Base-by-base conservation (phyloP, 305 asterid genomes). In the Plantago rigida region DNA sequence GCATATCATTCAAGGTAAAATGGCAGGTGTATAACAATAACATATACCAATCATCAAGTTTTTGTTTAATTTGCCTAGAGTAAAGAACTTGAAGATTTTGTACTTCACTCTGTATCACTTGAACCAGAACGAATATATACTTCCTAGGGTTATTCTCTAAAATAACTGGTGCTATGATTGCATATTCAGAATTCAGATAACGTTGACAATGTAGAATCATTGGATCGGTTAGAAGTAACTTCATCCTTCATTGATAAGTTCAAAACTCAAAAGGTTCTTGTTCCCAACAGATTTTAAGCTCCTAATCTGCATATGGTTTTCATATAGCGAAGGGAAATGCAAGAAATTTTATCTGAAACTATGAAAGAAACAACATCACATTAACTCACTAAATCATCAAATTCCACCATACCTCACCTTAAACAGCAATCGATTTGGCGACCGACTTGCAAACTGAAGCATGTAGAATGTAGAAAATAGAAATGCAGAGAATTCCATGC, bases 1-100 rank as follows among this genome's bases (percentile, higher is more conserved):
- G 79, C 64, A 47, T 59, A 64, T 71, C 50, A 59, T 5, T 55
- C 51, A 62, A 65, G 9, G 9, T 56, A 47, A 60, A 53, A 19
- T 48, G 36, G 39, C 28, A 41, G 36, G 36, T 57, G 26, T 5
- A 13, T 22, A 55, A 14, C 13, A 57, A 57, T 5, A 36, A 6
- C 8, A 8, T 14, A 26, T 3, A 42, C 26, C 17, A 0, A 12
- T 57, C 4, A 42, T 41, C 62, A 57, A n/a, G 19, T 24, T 17
- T 56, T 5, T 24, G 0, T 13, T 13, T 13, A 13, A 50, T 19
- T 10, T 53, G 13, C 28, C 56, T 9, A 29, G 17, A 55, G 26
- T 5, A 31, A 55, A 5, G 62, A 57, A 29, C 19, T 14, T 13
- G 39, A 36, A 36, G 36, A 3, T 31, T 3, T 31, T 31, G 7